Base-by-base conservation (phyloP, 2,329 filamentous ascomycete genomes). In the Tolypocladium guangdongense region DNA sequence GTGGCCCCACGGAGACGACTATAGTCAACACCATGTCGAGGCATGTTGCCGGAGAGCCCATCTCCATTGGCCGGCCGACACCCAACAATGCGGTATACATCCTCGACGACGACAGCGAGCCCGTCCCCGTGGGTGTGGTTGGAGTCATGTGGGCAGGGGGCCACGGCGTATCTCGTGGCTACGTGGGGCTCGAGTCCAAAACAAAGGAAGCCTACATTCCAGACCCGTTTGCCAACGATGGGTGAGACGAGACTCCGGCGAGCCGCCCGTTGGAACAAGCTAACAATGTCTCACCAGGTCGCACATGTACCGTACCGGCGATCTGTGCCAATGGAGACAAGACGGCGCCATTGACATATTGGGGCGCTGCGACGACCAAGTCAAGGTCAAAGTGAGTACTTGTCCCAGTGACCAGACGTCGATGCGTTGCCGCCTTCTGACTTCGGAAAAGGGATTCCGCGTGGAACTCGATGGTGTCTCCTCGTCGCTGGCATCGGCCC, bases 241-340 rank as follows among this genome's bases (percentile, higher is more conserved):
- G 78, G 76, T 80, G 66, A 62, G 49, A 24, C 11, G 36, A 32
- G 11, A 12, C 4, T 36, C 11, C 22, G 10, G 32, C 20, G 12
- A 32, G 30, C 38, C 46, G 49, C 27, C 27, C 27, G 27, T 20
- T 47, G 30, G 47, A 14, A 20, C 41, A 33, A 30, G 33, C 55
- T 56, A 51, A 57, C 50, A 49, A 56, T 52, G 53, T 54, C 49
- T 50, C 43, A 30, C 18, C 45, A 76, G 73, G 3, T 68, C 66
- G 2, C 68, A 68, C 58, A 82, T 83, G 75, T 83, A 80, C 65
- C 79, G 80, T 59, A 83, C 81, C 2, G 81, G 80, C 7, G 81
- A 84, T 58, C 70, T 83, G 24, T 78, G 76, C 20, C 69, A 71
- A 14, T 83, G 80, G 79, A 69, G 71, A 38, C 61, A 68, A 2